These are phyloP conservation scores for Iodosphaeria phyllophila DNA, from an alignment of 2,329 filamentous ascomycete species.

Conservation along the genomic window DNA sequence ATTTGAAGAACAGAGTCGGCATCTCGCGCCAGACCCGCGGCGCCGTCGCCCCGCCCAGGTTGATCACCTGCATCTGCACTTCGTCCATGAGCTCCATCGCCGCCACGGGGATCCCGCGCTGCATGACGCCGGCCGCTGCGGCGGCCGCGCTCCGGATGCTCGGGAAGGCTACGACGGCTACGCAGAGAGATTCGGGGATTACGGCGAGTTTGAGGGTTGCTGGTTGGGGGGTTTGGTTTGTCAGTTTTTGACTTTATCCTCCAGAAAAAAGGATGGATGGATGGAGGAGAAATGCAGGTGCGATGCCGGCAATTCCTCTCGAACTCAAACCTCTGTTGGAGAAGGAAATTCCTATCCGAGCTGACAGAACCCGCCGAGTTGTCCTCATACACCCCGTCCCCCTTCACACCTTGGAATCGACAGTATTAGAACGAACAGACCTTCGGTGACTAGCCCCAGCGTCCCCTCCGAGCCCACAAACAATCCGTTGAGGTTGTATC, in stretches of 20 bases:
- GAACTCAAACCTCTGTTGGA: too few species aligned
- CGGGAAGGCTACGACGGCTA: slow-evolving; percentile 66
- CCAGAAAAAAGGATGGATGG: too few species aligned
- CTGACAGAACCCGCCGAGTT: background rate
- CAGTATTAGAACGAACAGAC: too few species aligned
- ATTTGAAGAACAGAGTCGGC: slow-evolving; percentile 72
- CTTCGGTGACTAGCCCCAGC: slow-evolving; percentile 61
- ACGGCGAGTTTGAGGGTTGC: slow-evolving; percentile 65
- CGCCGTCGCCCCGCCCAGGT: slow-evolving; percentile 50
- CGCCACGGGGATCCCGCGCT: slow-evolving; percentile 52
- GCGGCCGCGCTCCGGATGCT: slow-evolving; percentile 58
- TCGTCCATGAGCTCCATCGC: slow-evolving; percentile 82
- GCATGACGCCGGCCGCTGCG: slow-evolving; percentile 59
- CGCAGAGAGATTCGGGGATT: slow-evolving; percentile 55
- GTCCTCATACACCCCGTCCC: background rate
- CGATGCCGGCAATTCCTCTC: too few species aligned
- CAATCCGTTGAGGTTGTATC: slow-evolving; percentile 64
- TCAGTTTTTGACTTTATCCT: too few species aligned
- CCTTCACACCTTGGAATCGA: background rate
- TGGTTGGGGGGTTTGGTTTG: slow-evolving; percentile 6
- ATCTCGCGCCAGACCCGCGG: slow-evolving; percentile 54
- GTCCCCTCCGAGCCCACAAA: slow-evolving; percentile 75
- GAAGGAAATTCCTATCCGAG: too few species aligned
- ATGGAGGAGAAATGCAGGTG: too few species aligned
- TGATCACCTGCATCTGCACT: slow-evolving; percentile 71